Percentiles rank a stretch among this genome's conserved stretches.
phyloP scores from a whole-genome alignment of 169 alveolate genomes.

The Eimeria necatrix region DNA sequence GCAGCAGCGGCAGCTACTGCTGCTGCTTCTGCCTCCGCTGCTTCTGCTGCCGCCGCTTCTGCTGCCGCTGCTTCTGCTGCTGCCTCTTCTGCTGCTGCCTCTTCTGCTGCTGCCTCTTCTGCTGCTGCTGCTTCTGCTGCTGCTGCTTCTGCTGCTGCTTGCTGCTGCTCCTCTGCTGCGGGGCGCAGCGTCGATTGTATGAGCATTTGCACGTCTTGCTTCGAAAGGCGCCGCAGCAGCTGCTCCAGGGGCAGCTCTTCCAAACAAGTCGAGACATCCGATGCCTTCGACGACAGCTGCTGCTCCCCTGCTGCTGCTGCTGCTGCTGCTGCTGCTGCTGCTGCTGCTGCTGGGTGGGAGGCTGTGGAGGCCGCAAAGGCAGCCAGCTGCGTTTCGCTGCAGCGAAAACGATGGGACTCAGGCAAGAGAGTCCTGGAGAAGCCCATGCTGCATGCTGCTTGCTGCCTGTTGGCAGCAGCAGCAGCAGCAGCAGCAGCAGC shows the following conservation, averaged over 20 bases:
- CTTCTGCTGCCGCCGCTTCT: too few species aligned
- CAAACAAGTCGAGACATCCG: slow-evolving; percentile 41
- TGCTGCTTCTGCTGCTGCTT: neutral
- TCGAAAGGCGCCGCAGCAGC: neutral
- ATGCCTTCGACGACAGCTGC: neutral
- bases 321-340: neutral
- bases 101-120: neutral
- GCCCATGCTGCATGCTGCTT: neutral
- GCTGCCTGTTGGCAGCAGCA: neutral
- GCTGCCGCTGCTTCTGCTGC: neutral
- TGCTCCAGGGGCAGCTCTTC: slow-evolving; percentile 37
- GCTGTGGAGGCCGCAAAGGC: too few species aligned
- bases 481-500: neutral
- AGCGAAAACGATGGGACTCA: too few species aligned
- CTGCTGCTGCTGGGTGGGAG: neutral
- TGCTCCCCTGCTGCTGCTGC: neutral
- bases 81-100: neutral
- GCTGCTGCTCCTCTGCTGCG: neutral
- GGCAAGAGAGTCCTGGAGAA: neutral
- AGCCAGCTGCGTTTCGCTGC: too few species aligned
- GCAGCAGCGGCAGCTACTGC: too few species aligned
- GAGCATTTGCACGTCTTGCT: neutral
- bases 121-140: slow-evolving; percentile 3
- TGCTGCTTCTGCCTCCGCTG: too few species aligned
- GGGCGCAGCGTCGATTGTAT: neutral